phyloP scores from a whole-genome alignment of 805 yeast species.

The Ogataea haglerorum region DNA sequence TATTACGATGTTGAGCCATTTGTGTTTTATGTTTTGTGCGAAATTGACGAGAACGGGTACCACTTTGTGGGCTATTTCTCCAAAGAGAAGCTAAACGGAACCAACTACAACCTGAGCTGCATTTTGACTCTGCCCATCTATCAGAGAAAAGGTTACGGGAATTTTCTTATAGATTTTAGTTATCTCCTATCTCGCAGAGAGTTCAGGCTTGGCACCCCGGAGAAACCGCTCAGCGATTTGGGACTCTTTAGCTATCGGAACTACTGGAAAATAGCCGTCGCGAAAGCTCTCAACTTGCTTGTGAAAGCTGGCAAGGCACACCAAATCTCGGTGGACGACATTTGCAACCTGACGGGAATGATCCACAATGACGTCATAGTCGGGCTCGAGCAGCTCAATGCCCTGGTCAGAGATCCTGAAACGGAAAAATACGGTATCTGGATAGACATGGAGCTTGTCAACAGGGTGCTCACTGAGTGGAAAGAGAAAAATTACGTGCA shows the following conservation, averaged over 20 bases:
- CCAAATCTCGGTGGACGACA: constrained; percentile 52
- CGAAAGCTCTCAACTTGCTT: constrained; percentile 40
- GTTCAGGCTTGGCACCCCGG: constrained; percentile 85
- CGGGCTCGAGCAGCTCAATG: constrained; percentile 74
- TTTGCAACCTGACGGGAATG: constrained; percentile 79
- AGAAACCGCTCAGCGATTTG: constrained; percentile 84
- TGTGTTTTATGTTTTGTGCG: constrained; percentile 81
- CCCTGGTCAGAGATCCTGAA: constrained; percentile 47
- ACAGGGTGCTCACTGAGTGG: constrained; percentile 46
- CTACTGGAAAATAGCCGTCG: constrained; percentile 75
- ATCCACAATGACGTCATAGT: constrained; percentile 80
- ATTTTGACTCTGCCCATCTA: constrained; percentile 84
- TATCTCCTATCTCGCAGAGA: constrained; percentile 75
- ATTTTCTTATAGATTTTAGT: constrained; percentile 82
- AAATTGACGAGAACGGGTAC: constrained; percentile 48
- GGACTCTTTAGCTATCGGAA: constrained; percentile 83
- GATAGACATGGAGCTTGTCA: constrained; percentile 45
- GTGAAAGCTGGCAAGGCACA: constrained; percentile 2
- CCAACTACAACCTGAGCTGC: constrained; percentile 84
- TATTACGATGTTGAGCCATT: constrained; percentile 96
- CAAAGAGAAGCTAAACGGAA: constrained; percentile 73
- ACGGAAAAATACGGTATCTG: constrained; percentile 50
- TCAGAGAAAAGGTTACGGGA: constrained; percentile 88
- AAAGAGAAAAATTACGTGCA: constrained; percentile 48
- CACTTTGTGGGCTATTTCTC: constrained; percentile 94